Percentiles rank a stretch among this genome's conserved stretches.
These are phyloP conservation scores for Alnus glutinosa DNA, from an alignment of 306 rosid genomes.

Conservation along the genomic window DNA sequence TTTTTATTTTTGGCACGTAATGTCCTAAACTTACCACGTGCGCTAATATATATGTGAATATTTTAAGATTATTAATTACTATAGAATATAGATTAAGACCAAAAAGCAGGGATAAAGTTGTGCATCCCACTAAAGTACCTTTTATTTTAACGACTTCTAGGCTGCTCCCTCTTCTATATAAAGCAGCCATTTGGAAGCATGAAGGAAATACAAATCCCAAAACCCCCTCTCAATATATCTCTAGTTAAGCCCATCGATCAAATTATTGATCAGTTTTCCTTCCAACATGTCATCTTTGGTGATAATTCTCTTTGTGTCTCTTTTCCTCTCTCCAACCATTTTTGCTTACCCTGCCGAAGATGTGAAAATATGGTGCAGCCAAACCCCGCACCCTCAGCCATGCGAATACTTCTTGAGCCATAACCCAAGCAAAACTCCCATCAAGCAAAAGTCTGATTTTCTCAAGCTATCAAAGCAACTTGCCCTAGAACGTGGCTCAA, in stretches of 20 bases:
- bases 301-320: slow-evolving; percentile 20
- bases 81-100: not conserved
- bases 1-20: not conserved
- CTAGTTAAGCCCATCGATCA: slow-evolving; percentile 2
- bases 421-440: slow-evolving; percentile 31
- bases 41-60: not conserved
- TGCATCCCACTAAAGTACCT: not conserved
- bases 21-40: not conserved
- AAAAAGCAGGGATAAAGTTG: not conserved
- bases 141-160: not conserved
- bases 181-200: not conserved
- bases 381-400: slow-evolving; percentile 79
- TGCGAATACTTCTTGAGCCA: slow-evolving; percentile 60
- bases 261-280: slow-evolving; percentile 7
- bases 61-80: not conserved
- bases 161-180: not conserved
- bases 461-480: slow-evolving; percentile 46
- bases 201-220: not conserved
- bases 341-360: slow-evolving; percentile 34
- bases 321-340: slow-evolving; percentile 26
- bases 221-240: not conserved
- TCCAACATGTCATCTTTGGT: not conserved
- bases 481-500: slow-evolving; percentile 50
- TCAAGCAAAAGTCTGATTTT: slow-evolving; percentile 61
- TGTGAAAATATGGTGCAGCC: slow-evolving; percentile 64